Evolutionary conservation across 345 rosid species (phyloP).

Genomic region (Odontarrhena argentea): DNA sequence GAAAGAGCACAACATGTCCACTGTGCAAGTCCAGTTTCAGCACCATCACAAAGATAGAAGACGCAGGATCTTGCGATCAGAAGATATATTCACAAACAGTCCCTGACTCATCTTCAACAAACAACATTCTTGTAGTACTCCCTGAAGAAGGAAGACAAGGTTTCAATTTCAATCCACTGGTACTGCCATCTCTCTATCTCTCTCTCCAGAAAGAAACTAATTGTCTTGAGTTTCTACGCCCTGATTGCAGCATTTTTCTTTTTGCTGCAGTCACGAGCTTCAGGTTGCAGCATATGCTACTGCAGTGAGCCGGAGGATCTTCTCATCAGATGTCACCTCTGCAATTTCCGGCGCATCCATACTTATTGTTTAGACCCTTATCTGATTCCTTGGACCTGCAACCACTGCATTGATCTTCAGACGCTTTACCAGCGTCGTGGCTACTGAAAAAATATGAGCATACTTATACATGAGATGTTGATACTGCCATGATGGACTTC

Average conservation of each 20-base stretch:
- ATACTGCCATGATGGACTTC: neutral
- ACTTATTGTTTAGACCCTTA: constrained; percentile 85
- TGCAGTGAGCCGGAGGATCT: constrained; percentile 77
- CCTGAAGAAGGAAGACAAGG: constrained; percentile 46
- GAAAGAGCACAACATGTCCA: constrained; percentile 76
- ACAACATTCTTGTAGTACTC: constrained; percentile 47
- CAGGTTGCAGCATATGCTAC: constrained; percentile 63
- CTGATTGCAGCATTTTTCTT: constrained; percentile 9
- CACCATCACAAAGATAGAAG: constrained; percentile 75
- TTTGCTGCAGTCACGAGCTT: constrained; percentile 48
- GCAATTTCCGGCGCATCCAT: constrained; percentile 66
- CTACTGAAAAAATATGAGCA: constrained; percentile 28
- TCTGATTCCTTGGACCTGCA: constrained; percentile 81
- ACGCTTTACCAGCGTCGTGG: constrained; percentile 50
- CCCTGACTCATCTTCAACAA: constrained; percentile 54
- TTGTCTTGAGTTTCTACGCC: neutral
- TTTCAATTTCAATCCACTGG: constrained; percentile 54
- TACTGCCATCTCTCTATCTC: constrained; percentile 33
- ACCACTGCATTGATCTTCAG: constrained; percentile 75
- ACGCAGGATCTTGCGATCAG: constrained; percentile 76
- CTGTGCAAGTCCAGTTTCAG: constrained; percentile 74
- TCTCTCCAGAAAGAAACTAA: neutral
- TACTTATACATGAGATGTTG: neutral
- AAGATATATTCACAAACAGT: constrained; percentile 88
- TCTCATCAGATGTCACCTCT: constrained; percentile 65